These are phyloP conservation scores for Colletotrichum sp. DNA, from an alignment of 2,329 filamentous ascomycete genomes.

Conservation along the genomic window DNA sequence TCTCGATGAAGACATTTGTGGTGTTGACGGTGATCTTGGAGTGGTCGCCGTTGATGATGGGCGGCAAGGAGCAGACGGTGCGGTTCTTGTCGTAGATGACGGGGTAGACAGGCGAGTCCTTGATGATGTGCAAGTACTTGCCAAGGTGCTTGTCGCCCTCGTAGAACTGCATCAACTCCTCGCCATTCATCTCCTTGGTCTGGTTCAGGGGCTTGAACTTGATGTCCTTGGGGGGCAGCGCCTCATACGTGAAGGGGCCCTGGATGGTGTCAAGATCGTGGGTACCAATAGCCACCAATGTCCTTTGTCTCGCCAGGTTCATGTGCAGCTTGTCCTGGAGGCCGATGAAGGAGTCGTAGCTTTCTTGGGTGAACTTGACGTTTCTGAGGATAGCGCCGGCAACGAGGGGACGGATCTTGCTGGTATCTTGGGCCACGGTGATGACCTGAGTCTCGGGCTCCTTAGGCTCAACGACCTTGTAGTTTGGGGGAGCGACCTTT, in stretches of 20 bases:
- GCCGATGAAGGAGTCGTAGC: constrained; percentile 96
- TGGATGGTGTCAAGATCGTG: constrained; percentile 94
- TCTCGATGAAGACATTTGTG: constrained; percentile 95
- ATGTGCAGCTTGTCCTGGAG: constrained; percentile 98
- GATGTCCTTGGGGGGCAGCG: constrained; percentile 88
- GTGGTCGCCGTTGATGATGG: constrained; percentile 97
- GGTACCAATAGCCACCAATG: constrained; percentile 94
- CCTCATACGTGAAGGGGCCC: constrained; percentile 97
- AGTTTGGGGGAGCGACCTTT: constrained; percentile 78
- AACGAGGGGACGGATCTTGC: constrained; percentile 83
- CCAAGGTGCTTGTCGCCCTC: constrained; percentile 93
- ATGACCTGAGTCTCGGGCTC: constrained; percentile 80
- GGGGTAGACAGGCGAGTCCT: constrained; percentile 91
- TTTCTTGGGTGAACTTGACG: constrained; percentile 87
- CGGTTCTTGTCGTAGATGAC: constrained; percentile 92
- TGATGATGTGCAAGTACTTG: constrained; percentile 91
- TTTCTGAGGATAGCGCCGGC: constrained; percentile 89
- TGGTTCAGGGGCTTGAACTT: constrained; percentile 92
- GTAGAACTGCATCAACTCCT: constrained; percentile 93
- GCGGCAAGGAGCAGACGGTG: constrained; percentile 89
- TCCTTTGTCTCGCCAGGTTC: constrained; percentile 91
- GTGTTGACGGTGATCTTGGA: constrained; percentile 95
- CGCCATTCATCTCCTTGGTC: constrained; percentile 83
- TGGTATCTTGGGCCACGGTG: constrained; percentile 77
- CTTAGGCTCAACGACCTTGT: constrained; percentile 74